A percentile compares a stretch with the other conserved stretches of the same genome.
Conservation (phyloP, 2,329 filamentous ascomycete genomes). For the Leptographium radiaticola region DNA sequence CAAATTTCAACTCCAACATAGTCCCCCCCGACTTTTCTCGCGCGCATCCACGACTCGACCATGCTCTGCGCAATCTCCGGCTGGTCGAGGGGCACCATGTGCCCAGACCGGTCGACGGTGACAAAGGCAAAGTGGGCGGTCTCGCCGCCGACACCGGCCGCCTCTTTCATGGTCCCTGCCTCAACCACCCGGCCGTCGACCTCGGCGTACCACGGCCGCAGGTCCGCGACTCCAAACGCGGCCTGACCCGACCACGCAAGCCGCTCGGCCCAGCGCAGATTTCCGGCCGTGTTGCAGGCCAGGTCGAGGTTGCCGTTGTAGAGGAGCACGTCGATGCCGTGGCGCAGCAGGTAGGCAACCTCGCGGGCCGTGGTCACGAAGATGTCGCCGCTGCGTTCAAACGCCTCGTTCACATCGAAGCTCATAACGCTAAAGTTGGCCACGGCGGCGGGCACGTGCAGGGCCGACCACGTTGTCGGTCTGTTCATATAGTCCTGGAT, state of each 20-base stretch:
- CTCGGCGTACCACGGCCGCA: constrained; percentile 4
- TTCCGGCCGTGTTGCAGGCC: constrained; percentile 13
- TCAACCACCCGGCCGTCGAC: neutral
- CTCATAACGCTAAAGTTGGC: constrained; percentile 40
- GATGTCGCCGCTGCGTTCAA: constrained; percentile 35
- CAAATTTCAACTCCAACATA: no score
- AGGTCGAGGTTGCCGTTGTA: constrained; percentile 11
- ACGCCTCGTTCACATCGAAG: constrained; percentile 27
- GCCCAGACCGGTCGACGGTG: neutral
- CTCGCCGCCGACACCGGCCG: neutral
- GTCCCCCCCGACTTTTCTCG: no score
- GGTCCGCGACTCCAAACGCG: constrained; percentile 22
- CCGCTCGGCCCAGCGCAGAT: constrained; percentile 22
- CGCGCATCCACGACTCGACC: neutral
- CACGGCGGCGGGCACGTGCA: constrained; percentile 31
- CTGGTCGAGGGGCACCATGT: neutral
- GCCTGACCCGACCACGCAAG: constrained; percentile 30
- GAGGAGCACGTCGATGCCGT: constrained; percentile 9
- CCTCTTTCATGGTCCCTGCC: constrained; percentile 4
- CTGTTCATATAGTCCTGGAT: constrained; percentile 43
- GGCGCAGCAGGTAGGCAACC: constrained; percentile 12
- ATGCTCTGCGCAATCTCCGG: neutral
- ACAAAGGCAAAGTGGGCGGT: neutral
- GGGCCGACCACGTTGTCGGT: constrained; percentile 36
- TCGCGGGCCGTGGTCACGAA: constrained; percentile 27